These are phyloP conservation scores for Metschnikowia cubensis DNA, from an alignment of 805 yeast species.

Conservation along the genomic window DNA sequence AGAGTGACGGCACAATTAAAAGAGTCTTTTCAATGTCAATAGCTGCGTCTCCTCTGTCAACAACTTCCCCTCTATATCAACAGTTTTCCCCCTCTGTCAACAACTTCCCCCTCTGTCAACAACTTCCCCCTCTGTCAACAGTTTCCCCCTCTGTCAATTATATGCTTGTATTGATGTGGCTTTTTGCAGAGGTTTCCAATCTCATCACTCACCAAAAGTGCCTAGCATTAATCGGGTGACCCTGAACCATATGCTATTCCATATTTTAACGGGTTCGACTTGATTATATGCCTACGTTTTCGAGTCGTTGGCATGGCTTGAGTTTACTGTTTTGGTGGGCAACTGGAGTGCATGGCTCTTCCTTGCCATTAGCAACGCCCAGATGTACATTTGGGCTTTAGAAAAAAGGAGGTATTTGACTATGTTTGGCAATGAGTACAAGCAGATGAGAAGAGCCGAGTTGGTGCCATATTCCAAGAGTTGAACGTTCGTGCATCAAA, in stretches of 20 bases:
- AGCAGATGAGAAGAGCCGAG: conserved; percentile 66
- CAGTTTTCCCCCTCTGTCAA: no score
- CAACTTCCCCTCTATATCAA: no score
- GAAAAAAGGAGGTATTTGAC: conserved; percentile 66
- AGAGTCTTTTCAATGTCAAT: conserved; percentile 42
- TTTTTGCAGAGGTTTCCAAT: conserved; percentile 67
- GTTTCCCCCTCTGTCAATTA: conserved; percentile 30
- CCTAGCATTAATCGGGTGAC: conserved; percentile 49
- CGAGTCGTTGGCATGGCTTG: conserved; percentile 74
- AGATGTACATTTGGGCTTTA: conserved; percentile 93
- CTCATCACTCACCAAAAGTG: conserved; percentile 65
- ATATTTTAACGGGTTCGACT: conserved; percentile 75
- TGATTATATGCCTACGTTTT: conserved; percentile 84
- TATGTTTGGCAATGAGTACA: conserved; percentile 75
- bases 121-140: no score
- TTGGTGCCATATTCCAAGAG: conserved; percentile 56
- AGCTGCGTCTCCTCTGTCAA: no score
- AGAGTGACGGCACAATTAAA: conserved; percentile 19
- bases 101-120: no score
- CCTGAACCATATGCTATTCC: conserved; percentile 62
- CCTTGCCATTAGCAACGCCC: conserved; percentile 63
- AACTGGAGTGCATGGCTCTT: conserved; percentile 77
- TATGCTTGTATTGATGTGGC: conserved; percentile 44
- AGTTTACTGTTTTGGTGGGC: conserved; percentile 65
- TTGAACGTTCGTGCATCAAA: neutral